phyloP scores from a whole-genome alignment of 2,329 filamentous ascomycete genomes.

The Lecanoromycetidae sp. region DNA sequence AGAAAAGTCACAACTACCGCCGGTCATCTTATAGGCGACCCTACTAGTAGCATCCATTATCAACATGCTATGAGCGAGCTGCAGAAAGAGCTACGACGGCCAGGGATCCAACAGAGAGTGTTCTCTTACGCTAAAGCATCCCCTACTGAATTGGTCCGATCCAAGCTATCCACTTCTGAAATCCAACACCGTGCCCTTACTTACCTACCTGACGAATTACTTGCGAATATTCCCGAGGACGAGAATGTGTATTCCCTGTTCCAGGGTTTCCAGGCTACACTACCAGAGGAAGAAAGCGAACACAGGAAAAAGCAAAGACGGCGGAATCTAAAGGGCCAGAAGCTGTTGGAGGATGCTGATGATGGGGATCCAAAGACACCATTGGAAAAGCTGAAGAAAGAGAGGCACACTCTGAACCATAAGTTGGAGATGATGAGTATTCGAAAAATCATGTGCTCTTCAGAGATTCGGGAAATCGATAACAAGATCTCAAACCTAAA shows the following conservation, averaged over 20 bases:
- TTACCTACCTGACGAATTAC: conserved; percentile 78
- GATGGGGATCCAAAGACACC: conserved; percentile 53
- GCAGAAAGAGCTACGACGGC: conserved; percentile 75
- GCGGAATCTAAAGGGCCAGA: conserved; percentile 61
- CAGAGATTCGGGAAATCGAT: conserved; percentile 92
- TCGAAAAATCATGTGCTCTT: conserved; percentile 93
- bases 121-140: conserved; percentile 84
- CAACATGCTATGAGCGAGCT: conserved; percentile 79
- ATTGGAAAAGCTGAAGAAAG: conserved; percentile 63
- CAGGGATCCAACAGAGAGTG: conserved; percentile 73
- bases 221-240: conserved; percentile 77
- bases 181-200: conserved; percentile 88
- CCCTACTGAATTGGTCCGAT: conserved; percentile 86
- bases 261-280: conserved; percentile 85
- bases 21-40: conserved; percentile 64
- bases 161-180: conserved; percentile 77
- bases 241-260: conserved; percentile 85
- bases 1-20: conserved; percentile 92
- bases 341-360: conserved; percentile 51
- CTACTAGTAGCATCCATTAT: conserved; percentile 53
- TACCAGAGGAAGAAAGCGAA: conserved; percentile 55
- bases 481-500: conserved; percentile 90
- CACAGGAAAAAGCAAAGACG: conserved; percentile 57
- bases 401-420: conserved; percentile 68
- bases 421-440: conserved; percentile 82